phyloP scores from a whole-genome alignment of 2,329 filamentous ascomycete species.

The Pseudovirgaria hyperparasitica region DNA sequence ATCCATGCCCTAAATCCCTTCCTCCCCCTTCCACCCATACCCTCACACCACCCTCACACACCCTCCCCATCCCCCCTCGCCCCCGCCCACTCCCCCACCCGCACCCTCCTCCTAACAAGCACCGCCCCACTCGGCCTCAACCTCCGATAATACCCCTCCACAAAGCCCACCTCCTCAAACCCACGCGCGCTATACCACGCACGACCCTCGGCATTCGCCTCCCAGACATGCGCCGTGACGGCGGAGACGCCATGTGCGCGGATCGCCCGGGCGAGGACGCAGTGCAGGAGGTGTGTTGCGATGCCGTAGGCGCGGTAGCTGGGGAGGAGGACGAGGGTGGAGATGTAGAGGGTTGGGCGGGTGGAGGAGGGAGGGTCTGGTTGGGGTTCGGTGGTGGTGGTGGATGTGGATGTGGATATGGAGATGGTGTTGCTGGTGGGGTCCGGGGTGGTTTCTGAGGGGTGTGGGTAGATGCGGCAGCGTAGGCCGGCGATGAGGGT shows the following conservation, averaged over 20 bases:
- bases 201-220: conserved; percentile 45
- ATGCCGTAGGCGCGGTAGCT: conserved; percentile 47
- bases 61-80: neutral
- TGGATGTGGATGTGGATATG: too few species aligned
- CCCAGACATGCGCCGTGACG: conserved; percentile 52
- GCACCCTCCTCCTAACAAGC: conserved; percentile 34
- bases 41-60: neutral
- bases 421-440: conserved; percentile 1
- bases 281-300: conserved; percentile 39
- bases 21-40: neutral
- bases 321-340: conserved; percentile 45
- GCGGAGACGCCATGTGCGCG: conserved; percentile 36
- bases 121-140: conserved; percentile 44
- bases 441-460: conserved; percentile 5
- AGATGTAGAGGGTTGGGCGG: conserved; percentile 46
- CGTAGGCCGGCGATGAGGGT: conserved; percentile 33
- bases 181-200: conserved; percentile 48
- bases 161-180: conserved; percentile 38
- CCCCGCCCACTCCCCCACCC: conserved; percentile 18
- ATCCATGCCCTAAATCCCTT: too few species aligned
- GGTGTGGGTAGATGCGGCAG: conserved; percentile 28
- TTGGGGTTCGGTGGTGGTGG: conserved; percentile 1
- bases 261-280: conserved; percentile 33
- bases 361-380: too few species aligned
- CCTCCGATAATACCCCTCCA: conserved; percentile 46